phyloP scores from a whole-genome alignment of 352 stramenopile genomes.

The Achlya hypogyna region DNA sequence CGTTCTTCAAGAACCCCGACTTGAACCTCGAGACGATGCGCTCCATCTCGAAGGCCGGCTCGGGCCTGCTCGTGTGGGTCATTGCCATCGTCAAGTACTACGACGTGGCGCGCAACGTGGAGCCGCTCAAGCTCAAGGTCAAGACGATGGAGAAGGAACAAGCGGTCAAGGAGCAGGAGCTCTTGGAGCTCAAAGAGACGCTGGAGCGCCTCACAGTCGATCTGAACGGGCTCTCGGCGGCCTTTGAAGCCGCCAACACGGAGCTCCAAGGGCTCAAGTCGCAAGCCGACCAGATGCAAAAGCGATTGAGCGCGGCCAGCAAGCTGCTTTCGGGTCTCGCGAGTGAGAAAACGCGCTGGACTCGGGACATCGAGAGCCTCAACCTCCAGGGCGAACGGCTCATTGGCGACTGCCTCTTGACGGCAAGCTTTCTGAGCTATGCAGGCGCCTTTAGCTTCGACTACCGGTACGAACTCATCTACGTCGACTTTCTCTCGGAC shows the following conservation, averaged over 20 bases:
- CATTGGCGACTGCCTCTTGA: constrained; percentile 86
- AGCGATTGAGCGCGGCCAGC: constrained; percentile 84
- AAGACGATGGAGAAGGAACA: constrained; percentile 92
- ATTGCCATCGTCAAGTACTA: constrained; percentile 94
- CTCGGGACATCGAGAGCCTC: constrained; percentile 83
- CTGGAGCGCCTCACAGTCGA: constrained; percentile 78
- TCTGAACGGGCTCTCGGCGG: constrained; percentile 82
- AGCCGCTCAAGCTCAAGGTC: constrained; percentile 86
- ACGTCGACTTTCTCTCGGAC: constrained; percentile 82
- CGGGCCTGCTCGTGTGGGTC: constrained; percentile 90
- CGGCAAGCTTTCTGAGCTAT: constrained; percentile 86
- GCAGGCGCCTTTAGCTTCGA: constrained; percentile 88
- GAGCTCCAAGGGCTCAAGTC: constrained; percentile 88
- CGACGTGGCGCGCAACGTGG: constrained; percentile 92
- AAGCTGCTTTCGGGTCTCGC: constrained; percentile 89
- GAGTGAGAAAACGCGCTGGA: constrained; percentile 89
- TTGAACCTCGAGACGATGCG: constrained; percentile 94
- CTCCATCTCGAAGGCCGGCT: constrained; percentile 86
- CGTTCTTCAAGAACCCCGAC: constrained; percentile 90
- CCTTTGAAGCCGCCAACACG: constrained; percentile 86
- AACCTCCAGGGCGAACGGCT: constrained; percentile 77
- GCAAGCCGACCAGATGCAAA: constrained; percentile 93
- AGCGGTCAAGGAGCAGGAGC: constrained; percentile 81
- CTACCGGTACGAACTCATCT: constrained; percentile 84
- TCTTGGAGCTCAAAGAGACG: constrained; percentile 77